A percentile compares a stretch with the other conserved stretches of the same genome.
These are phyloP conservation scores for Spathaspora passalidarum DNA, from an alignment of 805 yeast genomes.

Conservation along the genomic window DNA sequence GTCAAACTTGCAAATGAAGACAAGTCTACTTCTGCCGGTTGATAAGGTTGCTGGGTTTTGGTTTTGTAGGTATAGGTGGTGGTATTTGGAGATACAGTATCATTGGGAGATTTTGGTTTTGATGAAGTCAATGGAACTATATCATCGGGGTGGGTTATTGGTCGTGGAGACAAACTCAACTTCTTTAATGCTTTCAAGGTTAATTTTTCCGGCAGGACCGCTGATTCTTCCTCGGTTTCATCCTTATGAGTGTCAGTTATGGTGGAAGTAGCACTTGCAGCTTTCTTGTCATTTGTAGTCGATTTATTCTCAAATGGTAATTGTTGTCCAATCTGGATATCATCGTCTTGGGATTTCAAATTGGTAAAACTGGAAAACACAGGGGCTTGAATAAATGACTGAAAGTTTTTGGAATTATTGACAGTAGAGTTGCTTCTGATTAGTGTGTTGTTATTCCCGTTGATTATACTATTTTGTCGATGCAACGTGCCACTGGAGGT, in stretches of 20 bases:
- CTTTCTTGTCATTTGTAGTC: slow-evolving; percentile 1
- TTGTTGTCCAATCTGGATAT: slow-evolving; percentile 37
- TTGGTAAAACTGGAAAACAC: slow-evolving; percentile 37
- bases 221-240: slow-evolving; percentile 23
- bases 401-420: slow-evolving; percentile 34
- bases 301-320: slow-evolving; percentile 33
- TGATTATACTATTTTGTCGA: slow-evolving; percentile 4
- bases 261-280: not conserved
- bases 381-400: slow-evolving; percentile 46
- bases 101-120: slow-evolving; percentile 3
- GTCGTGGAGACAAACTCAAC: slow-evolving; percentile 40
- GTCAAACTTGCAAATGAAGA: slow-evolving; percentile 43
- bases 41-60: slow-evolving; percentile 29
- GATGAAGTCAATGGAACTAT: slow-evolving; percentile 6
- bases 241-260: not conserved
- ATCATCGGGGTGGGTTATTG: slow-evolving; percentile 28
- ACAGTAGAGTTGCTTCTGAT: slow-evolving; percentile 18
- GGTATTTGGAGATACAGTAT: not conserved
- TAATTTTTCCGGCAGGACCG: slow-evolving; percentile 14
- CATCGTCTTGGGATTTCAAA: slow-evolving; percentile 24
- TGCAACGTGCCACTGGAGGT: slow-evolving; percentile 9
- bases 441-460: slow-evolving; percentile 5
- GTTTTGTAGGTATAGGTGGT: not conserved
- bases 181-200: slow-evolving; percentile 43
- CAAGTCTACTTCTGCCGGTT: slow-evolving; percentile 46